A percentile compares a stretch with the other conserved stretches of the same genome.
These are phyloP conservation scores for Trametopsis cervina DNA, from an alignment of 768 basidiomycete genomes.

Conservation along the genomic window DNA sequence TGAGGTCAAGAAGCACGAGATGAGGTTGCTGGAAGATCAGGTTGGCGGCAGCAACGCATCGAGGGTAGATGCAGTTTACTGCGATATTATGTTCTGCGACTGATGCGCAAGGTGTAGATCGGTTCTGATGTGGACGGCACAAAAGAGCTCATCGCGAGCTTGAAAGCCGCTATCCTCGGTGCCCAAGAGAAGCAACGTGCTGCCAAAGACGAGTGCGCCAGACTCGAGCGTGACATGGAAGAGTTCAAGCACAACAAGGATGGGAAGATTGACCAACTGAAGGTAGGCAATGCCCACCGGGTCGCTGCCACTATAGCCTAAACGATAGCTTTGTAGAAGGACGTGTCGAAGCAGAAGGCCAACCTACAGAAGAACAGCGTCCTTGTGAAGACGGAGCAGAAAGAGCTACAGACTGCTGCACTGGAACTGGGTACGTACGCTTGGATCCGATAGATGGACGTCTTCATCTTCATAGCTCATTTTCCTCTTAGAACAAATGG, in stretches of 20 bases:
- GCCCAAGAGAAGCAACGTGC: conserved; percentile 73
- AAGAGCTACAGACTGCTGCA: conserved; percentile 79
- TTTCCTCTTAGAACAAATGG: conserved; percentile 61
- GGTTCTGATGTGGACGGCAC: conserved; percentile 71
- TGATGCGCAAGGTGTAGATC: conserved; percentile 41
- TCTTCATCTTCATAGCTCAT: neutral
- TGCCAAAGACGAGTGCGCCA: conserved; percentile 73
- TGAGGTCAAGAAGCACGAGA: conserved; percentile 87
- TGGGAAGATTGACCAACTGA: conserved; percentile 90
- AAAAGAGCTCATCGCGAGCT: conserved; percentile 53
- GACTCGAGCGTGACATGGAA: conserved; percentile 92
- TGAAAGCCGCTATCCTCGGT: conserved; percentile 49
- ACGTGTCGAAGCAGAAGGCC: conserved; percentile 76
- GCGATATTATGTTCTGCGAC: neutral
- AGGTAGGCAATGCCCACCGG: conserved; percentile 37
- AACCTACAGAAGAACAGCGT: conserved; percentile 77
- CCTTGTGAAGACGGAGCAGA: conserved; percentile 79
- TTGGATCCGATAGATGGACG: neutral
- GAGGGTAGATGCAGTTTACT: conserved; percentile 41
- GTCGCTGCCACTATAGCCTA: neutral
- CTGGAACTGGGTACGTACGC: conserved; percentile 74
- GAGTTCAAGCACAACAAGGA: conserved; percentile 99
- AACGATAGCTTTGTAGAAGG: conserved; percentile 39
- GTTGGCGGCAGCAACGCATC: conserved; percentile 85
- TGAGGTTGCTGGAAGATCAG: conserved; percentile 76